Evolutionary conservation across 1,284 basidiomycete species (phyloP).

Genomic region (Cyathus olla): DNA sequence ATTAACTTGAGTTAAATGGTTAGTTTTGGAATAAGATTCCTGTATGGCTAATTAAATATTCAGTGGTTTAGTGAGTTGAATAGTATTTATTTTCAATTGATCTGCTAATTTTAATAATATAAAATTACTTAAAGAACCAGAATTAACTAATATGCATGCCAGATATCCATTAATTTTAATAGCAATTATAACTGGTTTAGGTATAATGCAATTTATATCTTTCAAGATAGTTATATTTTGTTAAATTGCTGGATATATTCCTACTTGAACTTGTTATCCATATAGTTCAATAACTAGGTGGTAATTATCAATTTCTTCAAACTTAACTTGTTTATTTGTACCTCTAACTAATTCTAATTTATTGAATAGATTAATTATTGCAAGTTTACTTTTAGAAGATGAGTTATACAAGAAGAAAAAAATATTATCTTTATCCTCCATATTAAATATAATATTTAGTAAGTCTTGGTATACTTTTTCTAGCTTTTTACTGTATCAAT

Average conservation of each 20-base stretch:
- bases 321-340: neutral
- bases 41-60: slow-evolving; percentile 22
- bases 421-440: neutral
- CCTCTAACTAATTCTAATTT: neutral
- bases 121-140: slow-evolving; percentile 46
- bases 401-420: neutral
- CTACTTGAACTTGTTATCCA: neutral
- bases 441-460: neutral
- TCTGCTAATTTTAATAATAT: slow-evolving; percentile 44
- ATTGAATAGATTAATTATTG: neutral
- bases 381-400: neutral
- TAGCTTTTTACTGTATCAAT: neutral
- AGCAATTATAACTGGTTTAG: slow-evolving; percentile 33
- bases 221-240: neutral
- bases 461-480: neutral
- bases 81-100: slow-evolving; percentile 35
- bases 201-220: slow-evolving; percentile 10
- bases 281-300: neutral
- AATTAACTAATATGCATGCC: slow-evolving; percentile 35
- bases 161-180: slow-evolving; percentile 35
- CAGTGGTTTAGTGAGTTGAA: slow-evolving; percentile 16
- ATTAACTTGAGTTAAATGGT: slow-evolving; percentile 4
- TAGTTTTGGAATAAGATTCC: slow-evolving; percentile 17
- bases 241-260: neutral
- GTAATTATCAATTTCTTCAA: too few species aligned